Base-by-base conservation (phyloP, 805 yeast genomes). In the Kazachstania psychrophila region DNA sequence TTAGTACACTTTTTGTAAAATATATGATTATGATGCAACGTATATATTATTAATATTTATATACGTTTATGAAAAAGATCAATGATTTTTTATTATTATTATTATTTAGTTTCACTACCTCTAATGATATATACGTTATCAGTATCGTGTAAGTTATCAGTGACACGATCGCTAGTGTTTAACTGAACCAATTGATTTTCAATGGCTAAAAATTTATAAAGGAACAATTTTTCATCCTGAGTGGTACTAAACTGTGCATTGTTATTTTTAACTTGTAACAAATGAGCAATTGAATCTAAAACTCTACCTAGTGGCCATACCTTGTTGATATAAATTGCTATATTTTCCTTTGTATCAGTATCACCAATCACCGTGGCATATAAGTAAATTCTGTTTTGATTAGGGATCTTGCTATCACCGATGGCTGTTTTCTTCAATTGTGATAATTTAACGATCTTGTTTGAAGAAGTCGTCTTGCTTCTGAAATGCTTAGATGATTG, bases 301-400 rank as follows among this genome's bases (percentile, higher is more conserved):
- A 49, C 54, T 27, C 58, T 49, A 1, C 63, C 63, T 2, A 56
- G 37, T 9, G 61, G 58, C 62, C 63, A 56, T 3, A 48, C 37
- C 36, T 52, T 57, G 39, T 57, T 56, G 10, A 55, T 40, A 36
- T 34, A 58, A 5, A 58, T 19, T 1, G 37, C 28, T 5, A 28
- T 40, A 3, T 44, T 39, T 12, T 46, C 44, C 13, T 34, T 42
- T 14, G 28, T 30, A 18, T 28, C 37, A 14, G 38, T 38, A 6
- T 43, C 37, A 10, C 36, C 44, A n/a, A 41, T 43, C 16, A 44
- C 46, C 7, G 49, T 42, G 7, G 39, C 38, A 39, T 45, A 46
- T 1, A 54, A 34, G 35, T 58, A 54, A 2, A 54, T 40, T 33
- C 61, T 47, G 31, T 56, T 56, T 3, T 42, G 36, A 6, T 30